These are phyloP conservation scores for Tricholoma furcatifolium DNA, from an alignment of 768 basidiomycete genomes.

Conservation along the genomic window DNA sequence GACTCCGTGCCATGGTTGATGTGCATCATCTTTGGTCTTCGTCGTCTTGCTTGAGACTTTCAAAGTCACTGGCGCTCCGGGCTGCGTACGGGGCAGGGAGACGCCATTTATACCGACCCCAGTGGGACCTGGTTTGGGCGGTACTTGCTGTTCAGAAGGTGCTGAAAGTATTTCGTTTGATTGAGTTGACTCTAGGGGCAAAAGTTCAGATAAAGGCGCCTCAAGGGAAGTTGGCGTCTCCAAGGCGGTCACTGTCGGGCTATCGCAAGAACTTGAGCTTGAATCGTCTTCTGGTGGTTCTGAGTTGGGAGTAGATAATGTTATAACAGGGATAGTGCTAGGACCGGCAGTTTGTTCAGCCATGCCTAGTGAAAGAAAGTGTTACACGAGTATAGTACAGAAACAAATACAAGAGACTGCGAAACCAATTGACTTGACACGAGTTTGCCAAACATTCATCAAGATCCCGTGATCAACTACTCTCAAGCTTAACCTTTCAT, in stretches of 20 bases:
- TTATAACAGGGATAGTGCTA: slow-evolving; percentile 11
- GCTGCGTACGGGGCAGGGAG: slow-evolving; percentile 8
- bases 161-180: neutral
- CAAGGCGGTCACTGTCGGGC: slow-evolving; percentile 3
- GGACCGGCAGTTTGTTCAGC: slow-evolving; percentile 9
- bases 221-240: slow-evolving; percentile 8
- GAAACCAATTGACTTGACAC: slow-evolving; percentile 3
- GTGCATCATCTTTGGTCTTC: slow-evolving; percentile 1
- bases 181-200: neutral
- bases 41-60: slow-evolving; percentile 4
- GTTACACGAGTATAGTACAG: neutral
- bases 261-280: slow-evolving; percentile 7
- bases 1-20: slow-evolving; percentile 13
- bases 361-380: slow-evolving; percentile 1
- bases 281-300: slow-evolving; percentile 2
- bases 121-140: neutral
- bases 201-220: neutral
- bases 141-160: neutral
- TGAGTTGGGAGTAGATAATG: slow-evolving; percentile 5
- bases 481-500: too few relatives aligned
- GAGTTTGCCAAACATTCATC: slow-evolving; percentile 4
- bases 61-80: slow-evolving; percentile 4
- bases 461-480: neutral
- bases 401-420: neutral
- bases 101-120: neutral